These are phyloP conservation scores for Vitis vinifera DNA, from an alignment of 164 flowering plant genomes.

Conservation along the genomic window ASM3070453v1 NC_081810.1:793001-793500, in stretches of 20 bases:
- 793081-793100: slow-evolving; percentile 1
- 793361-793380: slow-evolving; percentile 14
- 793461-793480: not conserved
- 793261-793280: slow-evolving; percentile 58
- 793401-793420: slow-evolving; percentile 24
- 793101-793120: not conserved
- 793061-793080: slow-evolving; percentile 16
- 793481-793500: slow-evolving; percentile 1
- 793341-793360: not conserved
- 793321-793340: slow-evolving; percentile 5
- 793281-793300: slow-evolving; percentile 54
- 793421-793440: slow-evolving; percentile 18
- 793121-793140: not conserved
- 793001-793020: not conserved
- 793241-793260: slow-evolving; percentile 38
- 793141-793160: not conserved
- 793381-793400: slow-evolving; percentile 3
- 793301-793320: slow-evolving; percentile 27
- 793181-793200: not conserved
- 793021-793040: slow-evolving; percentile 5
- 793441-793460: slow-evolving; percentile 13
- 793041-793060: slow-evolving; percentile 7
- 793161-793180: slow-evolving; percentile 1
- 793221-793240: slow-evolving; percentile 26
- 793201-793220: slow-evolving; percentile 5